Evolutionary conservation across 768 basidiomycete species (phyloP).

Genomic region (Tephrocybe sp.): DNA sequence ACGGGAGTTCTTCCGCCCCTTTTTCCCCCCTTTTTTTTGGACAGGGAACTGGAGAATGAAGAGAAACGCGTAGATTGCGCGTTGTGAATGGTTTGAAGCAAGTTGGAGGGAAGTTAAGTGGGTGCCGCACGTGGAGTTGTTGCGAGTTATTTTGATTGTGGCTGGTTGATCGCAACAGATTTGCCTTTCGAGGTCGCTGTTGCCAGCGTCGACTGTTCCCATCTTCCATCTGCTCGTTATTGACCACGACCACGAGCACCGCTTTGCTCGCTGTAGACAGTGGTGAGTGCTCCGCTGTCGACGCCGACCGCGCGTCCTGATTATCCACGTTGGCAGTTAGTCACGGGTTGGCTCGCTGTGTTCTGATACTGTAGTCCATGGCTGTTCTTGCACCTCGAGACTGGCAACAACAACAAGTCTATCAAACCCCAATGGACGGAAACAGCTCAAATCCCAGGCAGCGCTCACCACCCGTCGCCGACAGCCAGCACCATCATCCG

Average conservation of each 20-base stretch:
- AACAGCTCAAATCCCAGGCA: constrained; percentile 48
- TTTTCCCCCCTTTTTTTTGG: constrained; percentile 1
- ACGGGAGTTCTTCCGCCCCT: constrained; percentile 12
- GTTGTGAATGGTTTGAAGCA: no score
- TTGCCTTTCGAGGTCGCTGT: constrained; percentile 28
- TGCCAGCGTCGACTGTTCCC: constrained; percentile 28
- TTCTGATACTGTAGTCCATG: constrained; percentile 49
- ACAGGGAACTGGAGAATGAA: not conserved
- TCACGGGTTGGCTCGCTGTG: constrained; percentile 19
- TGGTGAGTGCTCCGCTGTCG: constrained; percentile 11
- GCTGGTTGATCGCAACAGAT: constrained; percentile 37
- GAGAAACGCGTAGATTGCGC: no score
- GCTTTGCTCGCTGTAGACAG: constrained; percentile 10
- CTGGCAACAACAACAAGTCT: constrained; percentile 51
- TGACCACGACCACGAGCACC: constrained; percentile 11
- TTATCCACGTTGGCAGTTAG: constrained; percentile 14
- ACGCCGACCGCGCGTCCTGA: constrained; percentile 5
- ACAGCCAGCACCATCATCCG: constrained; percentile 36
- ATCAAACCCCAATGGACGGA: constrained; percentile 62
- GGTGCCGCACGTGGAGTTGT: constrained; percentile 22
- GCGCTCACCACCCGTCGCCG: constrained; percentile 62
- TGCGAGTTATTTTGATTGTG: constrained; percentile 34
- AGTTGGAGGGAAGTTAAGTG: not conserved
- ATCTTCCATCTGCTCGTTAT: constrained; percentile 17
- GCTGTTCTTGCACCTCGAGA: constrained; percentile 78